phyloP scores from a whole-genome alignment of 192 early-diverging fungal species.

The Funneliformis geosporum region DNA sequence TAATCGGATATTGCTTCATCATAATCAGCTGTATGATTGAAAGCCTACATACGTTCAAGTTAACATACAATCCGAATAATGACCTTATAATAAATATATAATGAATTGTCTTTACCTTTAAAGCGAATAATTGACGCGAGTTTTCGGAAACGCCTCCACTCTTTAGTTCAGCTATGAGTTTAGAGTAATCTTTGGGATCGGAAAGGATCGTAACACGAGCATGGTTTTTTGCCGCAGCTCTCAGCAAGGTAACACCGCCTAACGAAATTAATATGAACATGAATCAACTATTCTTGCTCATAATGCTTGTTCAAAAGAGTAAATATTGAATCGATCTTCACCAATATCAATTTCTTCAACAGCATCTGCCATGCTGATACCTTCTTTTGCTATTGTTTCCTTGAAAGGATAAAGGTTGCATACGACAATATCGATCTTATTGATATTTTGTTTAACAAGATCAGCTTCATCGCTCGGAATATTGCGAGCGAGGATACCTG shows the following conservation, averaged over 20 bases:
- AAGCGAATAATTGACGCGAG: slow-evolving; percentile 77
- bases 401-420: slow-evolving; percentile 99
- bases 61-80: not conserved
- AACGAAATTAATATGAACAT: not conserved
- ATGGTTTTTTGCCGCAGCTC: slow-evolving; percentile 99
- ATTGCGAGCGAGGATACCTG: slow-evolving; percentile 88
- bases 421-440: slow-evolving; percentile 92
- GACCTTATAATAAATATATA: not conserved
- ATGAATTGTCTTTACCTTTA: slow-evolving; percentile 57
- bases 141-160: slow-evolving; percentile 61
- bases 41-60: slow-evolving; percentile 59
- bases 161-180: slow-evolving; percentile 76
- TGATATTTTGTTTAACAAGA: slow-evolving; percentile 83
- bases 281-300: not conserved
- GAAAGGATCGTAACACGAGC: slow-evolving; percentile 88
- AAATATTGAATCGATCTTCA: slow-evolving; percentile 36
- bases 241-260: slow-evolving; percentile 95
- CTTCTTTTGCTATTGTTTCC: slow-evolving; percentile 85
- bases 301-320: too few relatives aligned
- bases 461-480: slow-evolving; percentile 82
- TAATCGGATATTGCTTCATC: slow-evolving; percentile 93
- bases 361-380: slow-evolving; percentile 89
- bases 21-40: slow-evolving; percentile 94
- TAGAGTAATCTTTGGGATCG: slow-evolving; percentile 90
- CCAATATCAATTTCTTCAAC: slow-evolving; percentile 99